Evolutionary conservation across 257 asterid genomes (phyloP), one percentile per base, ranked within the genome.

Genomic region (Dorcoceras hygrometricum): DNA sequence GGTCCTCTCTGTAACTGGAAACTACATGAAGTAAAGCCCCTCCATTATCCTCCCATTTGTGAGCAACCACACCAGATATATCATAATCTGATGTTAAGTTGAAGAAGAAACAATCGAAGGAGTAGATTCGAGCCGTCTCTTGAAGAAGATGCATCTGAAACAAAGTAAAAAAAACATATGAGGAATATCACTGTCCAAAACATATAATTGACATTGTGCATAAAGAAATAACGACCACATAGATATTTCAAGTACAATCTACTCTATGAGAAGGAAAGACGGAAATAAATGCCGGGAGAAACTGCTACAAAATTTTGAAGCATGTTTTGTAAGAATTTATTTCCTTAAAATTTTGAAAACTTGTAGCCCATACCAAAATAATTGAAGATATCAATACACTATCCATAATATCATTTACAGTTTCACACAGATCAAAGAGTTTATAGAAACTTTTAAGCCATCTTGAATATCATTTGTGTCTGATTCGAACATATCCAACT

Each of bases 101-200:
- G 77, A 79, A 73, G 69, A 70, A 53, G 56, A 79, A 79, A 62
- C 72, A 71, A 68, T 54, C 64, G 71, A 77, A 83, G 19, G 84
- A 73, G 82, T 76, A 86, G 66, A 65, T 25, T 22, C 60, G 74
- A 64, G 86, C 83, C 62, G 75, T 70, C 73, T 86, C 89, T 80
- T 82, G 83, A 70, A 93, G 88, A 79, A 80, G 76, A 60, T 34
- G 1, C 69, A 70, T 90, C 97, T 93, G 75, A 43, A 79, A 71
- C 57, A 61, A 59, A 65, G 58, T 59, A 43, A 59, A 70, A 58
- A 50, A 70, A 58, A 43, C 26, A 31, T 31, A 66, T 76, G 59
- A 70, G 59, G 57, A 62, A 71, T 54, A 55, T 22, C 62, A 62
- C 12, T 6, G 10, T 22, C 64, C 39, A 48, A 65, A 60, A 66